Evolutionary conservation across 2,329 filamentous ascomycete species (phyloP), one percentile per base, ranked within the genome.

Genomic region (Cucurbitaria berberidis): DNA sequence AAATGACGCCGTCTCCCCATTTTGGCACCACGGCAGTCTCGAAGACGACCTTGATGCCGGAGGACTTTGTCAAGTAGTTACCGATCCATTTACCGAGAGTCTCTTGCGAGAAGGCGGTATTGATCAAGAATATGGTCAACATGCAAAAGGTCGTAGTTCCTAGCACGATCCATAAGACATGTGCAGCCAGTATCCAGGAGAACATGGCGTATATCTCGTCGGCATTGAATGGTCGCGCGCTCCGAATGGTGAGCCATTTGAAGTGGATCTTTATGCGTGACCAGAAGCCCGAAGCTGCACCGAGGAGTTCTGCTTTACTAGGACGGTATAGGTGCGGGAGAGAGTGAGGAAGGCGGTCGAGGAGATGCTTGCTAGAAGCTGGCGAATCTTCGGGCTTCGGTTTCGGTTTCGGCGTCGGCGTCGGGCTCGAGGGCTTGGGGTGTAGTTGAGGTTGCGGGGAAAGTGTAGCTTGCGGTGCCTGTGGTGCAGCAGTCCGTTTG

Each of bases 101-200:
- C 85, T 99, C 95, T 81, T 99, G 95, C 2, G 95, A 95, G 77
- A 98, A 90, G 27, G 98, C 92, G 0, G 93, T 98, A 74, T 99
- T 99, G 68, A 98, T 91, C 8, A 90, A 86, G 62, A 96, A 85
- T 48, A 99, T 96, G 16, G 93, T 78, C 49, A 98, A 80, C 5
- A 93, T 97, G 75, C 98, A 92, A 76, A 99, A 99, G 0, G 95
- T 98, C 0, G 95, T 99, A 0, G 95, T 99, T 48, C 95, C 95
- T 26, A 98, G 83, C n/a, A 98, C 83, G 64, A 99, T 86, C 95
- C 95, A 99, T 10, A 96, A 84, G 8, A 99, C 81, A 75, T 99
- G 95, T 0, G 93, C 95, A 48, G 97, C 82, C 57, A 98, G 84
- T 58, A 99, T 89, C 93, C 93, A 98, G 2, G 95, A 98, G 47